Base-by-base conservation (phyloP, 1,284 basidiomycete species). In the Sporisorium sorghi region DNA sequence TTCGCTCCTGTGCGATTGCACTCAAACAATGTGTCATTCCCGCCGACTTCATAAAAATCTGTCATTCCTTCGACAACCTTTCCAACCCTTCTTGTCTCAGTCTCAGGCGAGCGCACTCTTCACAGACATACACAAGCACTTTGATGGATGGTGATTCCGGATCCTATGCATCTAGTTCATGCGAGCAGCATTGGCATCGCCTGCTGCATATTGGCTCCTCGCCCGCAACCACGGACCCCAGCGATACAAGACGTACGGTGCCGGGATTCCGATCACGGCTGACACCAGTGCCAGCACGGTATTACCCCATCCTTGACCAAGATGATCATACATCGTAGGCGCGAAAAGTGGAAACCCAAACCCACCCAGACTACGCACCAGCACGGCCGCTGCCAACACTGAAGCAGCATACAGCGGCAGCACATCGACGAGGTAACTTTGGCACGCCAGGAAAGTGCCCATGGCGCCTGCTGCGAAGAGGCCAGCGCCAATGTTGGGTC, bases 401-500 rank as follows among this genome's bases (percentile, higher is more conserved):
- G 76, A 80, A 0, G 85, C 83, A 4, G 85, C 84, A 28, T 82
- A 79, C 17, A 85, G 48, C 2, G 71, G 72, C 73, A 84, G 80
- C 2, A 76, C 51, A 52, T 82, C 79, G 19, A 81, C 80, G 19
- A 81, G 50, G 66, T 82, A 83, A 39, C 68, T 63, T 43, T 80
- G 79, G 23, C 72, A 64, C 15, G 53, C 63, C 33, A 77, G 51
- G 23, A 81, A 79, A 23, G 74, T 71, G 19, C 69, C 67, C 60
- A 74, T 70, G 14, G 67, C 42, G 6, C 73, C 73, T 2, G 58
- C 44, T 9, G 64, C 59, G 24, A 79, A 62, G 5, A 80, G 14
- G 6, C 37, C 57, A 1, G 75, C 72, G 4, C 76, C 76, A 28
- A 83, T 77, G 63, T 83, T 92, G 90, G 89, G 88, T 0, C 85